Evolutionary conservation across 495 filamentous ascomycete genomes (phyloP).

Genomic region (Hypoxylon rickii): DNA sequence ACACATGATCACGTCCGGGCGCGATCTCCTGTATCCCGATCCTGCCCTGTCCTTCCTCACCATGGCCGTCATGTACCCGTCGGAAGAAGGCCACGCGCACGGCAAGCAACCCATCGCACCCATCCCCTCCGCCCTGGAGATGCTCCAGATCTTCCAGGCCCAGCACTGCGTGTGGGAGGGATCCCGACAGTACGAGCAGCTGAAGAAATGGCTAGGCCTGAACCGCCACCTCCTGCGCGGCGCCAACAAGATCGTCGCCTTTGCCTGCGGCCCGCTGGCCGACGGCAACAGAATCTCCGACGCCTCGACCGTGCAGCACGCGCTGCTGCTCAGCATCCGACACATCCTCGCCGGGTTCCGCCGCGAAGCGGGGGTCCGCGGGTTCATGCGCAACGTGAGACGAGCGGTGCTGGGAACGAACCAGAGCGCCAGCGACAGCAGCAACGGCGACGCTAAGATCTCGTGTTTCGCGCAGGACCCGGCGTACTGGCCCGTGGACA

Average conservation of each 20-base stretch:
- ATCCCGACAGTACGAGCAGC: neutral
- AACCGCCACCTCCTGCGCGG: neutral
- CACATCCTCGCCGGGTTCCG: too few relatives aligned
- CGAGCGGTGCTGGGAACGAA: too few relatives aligned
- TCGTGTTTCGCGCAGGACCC: slow-evolving; percentile 39
- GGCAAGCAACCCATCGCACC: neutral
- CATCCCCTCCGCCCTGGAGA: neutral
- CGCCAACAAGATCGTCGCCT: slow-evolving; percentile 11
- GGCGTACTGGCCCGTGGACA: slow-evolving; percentile 27
- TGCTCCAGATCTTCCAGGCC: neutral
- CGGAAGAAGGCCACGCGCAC: neutral
- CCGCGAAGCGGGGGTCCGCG: too few relatives aligned
- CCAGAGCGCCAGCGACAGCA: too few relatives aligned
- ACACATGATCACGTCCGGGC: neutral
- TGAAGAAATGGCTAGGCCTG: neutral
- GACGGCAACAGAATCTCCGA: neutral
- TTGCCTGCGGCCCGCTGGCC: slow-evolving; percentile 11
- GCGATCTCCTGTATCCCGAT: neutral
- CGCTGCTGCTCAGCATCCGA: slow-evolving; percentile 13
- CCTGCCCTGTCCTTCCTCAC: slow-evolving; percentile 3
- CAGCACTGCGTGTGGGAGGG: slow-evolving; percentile 4
- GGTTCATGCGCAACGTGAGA: too few relatives aligned
- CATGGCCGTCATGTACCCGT: neutral
- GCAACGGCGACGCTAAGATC: too few relatives aligned
- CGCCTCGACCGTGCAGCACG: slow-evolving; percentile 8